Base-by-base conservation (phyloP, 2,329 filamentous ascomycete genomes). In the Westerdykella aurantiaca region DNA sequence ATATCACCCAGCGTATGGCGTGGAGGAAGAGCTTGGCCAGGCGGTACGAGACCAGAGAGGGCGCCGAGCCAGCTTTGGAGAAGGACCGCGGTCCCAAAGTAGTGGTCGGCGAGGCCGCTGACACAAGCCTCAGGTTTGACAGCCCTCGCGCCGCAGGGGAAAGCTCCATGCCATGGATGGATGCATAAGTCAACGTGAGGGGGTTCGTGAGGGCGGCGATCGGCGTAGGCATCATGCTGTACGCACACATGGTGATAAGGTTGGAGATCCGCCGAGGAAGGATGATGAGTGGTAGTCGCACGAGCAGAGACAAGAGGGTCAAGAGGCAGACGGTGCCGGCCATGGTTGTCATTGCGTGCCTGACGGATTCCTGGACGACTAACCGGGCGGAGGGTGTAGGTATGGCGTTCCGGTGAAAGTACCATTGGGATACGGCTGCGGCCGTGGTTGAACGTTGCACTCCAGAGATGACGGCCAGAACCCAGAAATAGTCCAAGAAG, bases 361-460 rank as follows among this genome's bases (percentile, higher is more conserved):
- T 75, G 37, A 95, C 73, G 12, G 90, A 91, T 6, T 90, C 91
- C 48, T 80, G 75, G 21, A 97, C 88, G 38, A 97, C 85, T 43
- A 90, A 84, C 44, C 78, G 76, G 1, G 88, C 90, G 0, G 87
- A 82, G 2, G 89, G 83, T 7, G 84, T 76, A 5, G 91, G 88
- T 10, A 83, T 79, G 4, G 83, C 82, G 56, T 94, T 86, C 50
- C 93, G 88, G 68, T 97, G 91, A 68, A 97, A 98, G 69, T 98
- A 98, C 93, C 93, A 98, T 68, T 98, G 93, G 34, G 88, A 95
- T 18, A 97, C 91, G 0, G 91, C 95, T 10, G 93, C 93, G 18
- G 89, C 91, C 12, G 91, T 95, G 13, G 90, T 93, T 17, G 88
- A 84, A 46, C 93, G 83, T 66, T 98, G 91, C 17, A 97, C 79